phyloP scores from a whole-genome alignment of 257 asterid genomes.

The Jaltomata sinuosa region DNA sequence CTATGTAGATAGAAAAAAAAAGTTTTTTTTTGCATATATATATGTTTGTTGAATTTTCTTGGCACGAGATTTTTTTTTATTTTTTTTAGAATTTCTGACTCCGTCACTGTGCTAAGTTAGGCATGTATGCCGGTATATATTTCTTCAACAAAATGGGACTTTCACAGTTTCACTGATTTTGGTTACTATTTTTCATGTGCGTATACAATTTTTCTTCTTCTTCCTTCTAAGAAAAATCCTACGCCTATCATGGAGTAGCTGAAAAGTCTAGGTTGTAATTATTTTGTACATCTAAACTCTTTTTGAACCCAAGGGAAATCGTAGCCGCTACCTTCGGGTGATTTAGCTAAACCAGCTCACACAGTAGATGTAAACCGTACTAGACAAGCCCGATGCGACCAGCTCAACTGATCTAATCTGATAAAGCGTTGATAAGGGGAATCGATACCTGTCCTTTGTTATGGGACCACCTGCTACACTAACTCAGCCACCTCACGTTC shows the following conservation, averaged over 20 bases:
- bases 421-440: neutral
- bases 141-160: neutral
- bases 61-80: neutral
- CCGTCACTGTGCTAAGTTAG: neutral
- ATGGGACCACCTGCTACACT: rapidly evolving
- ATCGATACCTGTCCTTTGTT: neutral
- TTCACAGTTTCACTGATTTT: neutral
- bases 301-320: no score
- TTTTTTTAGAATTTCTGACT: neutral
- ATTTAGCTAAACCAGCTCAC: no score
- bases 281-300: neutral
- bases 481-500: no score
- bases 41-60: neutral
- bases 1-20: no score
- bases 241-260: neutral
- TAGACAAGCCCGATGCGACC: neutral
- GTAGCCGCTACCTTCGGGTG: no score
- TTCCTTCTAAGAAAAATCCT: neutral
- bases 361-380: neutral
- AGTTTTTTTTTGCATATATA: no score
- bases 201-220: neutral
- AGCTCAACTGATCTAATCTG: neutral
- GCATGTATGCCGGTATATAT: neutral
- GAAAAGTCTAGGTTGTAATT: neutral
- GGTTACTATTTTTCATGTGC: neutral